These are phyloP conservation scores for Strobilomyces confusus DNA, from an alignment of 768 basidiomycete species.

Conservation along the genomic window DNA sequence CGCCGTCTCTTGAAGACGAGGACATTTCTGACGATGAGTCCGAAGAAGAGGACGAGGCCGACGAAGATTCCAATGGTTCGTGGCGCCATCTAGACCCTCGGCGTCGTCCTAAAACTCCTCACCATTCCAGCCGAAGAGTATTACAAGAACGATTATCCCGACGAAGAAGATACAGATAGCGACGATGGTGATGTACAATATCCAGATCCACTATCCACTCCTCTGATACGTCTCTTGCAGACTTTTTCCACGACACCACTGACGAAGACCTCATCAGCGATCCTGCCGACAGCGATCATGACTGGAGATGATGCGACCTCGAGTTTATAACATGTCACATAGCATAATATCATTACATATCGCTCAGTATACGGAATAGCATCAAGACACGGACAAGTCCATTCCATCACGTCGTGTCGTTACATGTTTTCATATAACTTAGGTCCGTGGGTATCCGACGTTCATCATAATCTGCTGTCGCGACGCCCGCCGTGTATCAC, in stretches of 20 bases:
- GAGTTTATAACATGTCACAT: neutral
- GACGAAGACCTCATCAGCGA: slow-evolving; percentile 53
- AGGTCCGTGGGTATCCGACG: neutral
- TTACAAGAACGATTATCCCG: slow-evolving; percentile 83
- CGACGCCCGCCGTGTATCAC: neutral
- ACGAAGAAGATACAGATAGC: slow-evolving; percentile 51
- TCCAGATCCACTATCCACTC: neutral
- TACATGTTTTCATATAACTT: slow-evolving; percentile 15
- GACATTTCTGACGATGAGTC: slow-evolving; percentile 58
- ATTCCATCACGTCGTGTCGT: slow-evolving; percentile 9
- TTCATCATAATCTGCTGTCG: slow-evolving; percentile 4
- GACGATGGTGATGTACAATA: slow-evolving; percentile 36
- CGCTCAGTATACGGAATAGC: slow-evolving; percentile 16
- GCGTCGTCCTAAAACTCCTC: neutral
- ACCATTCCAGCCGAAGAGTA: slow-evolving; percentile 64
- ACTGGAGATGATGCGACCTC: slow-evolving; percentile 30
- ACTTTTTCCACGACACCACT: slow-evolving; percentile 54
- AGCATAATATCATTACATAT: slow-evolving; percentile 17
- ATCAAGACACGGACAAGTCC: slow-evolving; percentile 16
- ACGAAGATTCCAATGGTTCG: slow-evolving; percentile 82
- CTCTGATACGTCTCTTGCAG: slow-evolving; percentile 30
- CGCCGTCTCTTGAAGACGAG: slow-evolving; percentile 48
- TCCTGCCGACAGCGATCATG: slow-evolving; percentile 28
- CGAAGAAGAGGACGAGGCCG: slow-evolving; percentile 69
- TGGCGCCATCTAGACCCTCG: neutral